Conservation (phyloP, 2,329 filamentous ascomycete species). For the Beauveria sp. region DNA sequence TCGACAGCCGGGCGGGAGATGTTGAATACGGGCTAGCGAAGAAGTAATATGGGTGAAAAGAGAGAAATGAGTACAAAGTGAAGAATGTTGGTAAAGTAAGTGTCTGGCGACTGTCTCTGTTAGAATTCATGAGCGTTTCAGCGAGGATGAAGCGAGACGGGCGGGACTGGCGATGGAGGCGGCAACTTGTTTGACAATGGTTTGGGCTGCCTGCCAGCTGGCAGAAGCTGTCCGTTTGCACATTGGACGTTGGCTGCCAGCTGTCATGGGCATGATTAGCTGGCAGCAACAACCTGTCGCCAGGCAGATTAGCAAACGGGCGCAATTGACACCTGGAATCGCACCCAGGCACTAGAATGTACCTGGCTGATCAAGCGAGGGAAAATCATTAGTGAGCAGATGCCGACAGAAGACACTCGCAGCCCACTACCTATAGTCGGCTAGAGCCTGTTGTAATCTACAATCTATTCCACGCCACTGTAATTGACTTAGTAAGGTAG, state of each 20-base stretch:
- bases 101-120: conserved; percentile 11
- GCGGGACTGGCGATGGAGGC: not conserved
- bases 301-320: too few species aligned
- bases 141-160: conserved; percentile 6
- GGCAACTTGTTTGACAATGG: not conserved
- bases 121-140: conserved; percentile 6
- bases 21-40: not conserved
- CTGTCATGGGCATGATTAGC: not conserved
- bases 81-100: too few species aligned
- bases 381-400: too few species aligned
- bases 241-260: not conserved
- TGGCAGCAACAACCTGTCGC: not conserved
- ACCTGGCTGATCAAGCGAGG: too few species aligned
- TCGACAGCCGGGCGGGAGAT: not conserved
- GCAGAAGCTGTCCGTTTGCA: not conserved
- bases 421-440: too few species aligned
- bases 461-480: too few species aligned
- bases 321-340: too few species aligned
- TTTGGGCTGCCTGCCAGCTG: not conserved
- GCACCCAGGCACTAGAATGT: too few species aligned
- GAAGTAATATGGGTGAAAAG: not conserved
- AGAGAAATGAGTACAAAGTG: not conserved
- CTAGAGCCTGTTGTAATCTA: too few species aligned
- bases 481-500: too few species aligned
- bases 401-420: too few species aligned